These are phyloP conservation scores for Polygonum aviculare DNA, from an alignment of 148 eudicot species.

Conservation along the genomic window DNA sequence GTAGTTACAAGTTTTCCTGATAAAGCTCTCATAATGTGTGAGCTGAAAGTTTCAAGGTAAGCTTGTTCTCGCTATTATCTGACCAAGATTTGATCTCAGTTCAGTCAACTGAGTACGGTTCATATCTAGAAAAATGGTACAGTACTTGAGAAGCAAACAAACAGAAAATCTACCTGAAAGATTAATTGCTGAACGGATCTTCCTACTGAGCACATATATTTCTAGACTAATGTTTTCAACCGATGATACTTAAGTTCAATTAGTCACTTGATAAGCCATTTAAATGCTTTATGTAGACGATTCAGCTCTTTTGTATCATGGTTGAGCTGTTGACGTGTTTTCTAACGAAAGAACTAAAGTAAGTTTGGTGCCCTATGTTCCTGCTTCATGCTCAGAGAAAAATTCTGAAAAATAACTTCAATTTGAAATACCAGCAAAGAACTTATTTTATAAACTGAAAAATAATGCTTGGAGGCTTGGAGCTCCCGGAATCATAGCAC, in stretches of 20 bases:
- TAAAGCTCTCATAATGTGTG: neutral
- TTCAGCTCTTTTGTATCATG: neutral
- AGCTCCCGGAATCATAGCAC: neutral
- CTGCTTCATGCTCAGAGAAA: neutral
- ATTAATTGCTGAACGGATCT: neutral
- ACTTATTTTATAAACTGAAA: neutral
- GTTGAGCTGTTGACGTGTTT: neutral
- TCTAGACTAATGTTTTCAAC: neutral
- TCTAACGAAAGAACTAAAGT: neutral
- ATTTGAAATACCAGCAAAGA: neutral
- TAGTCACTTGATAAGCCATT: neutral
- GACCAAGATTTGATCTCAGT: neutral
- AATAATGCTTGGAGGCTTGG: neutral
- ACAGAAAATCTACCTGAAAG: neutral
- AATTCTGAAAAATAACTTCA: neutral
- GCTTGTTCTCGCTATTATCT: neutral
- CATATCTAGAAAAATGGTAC: neutral
- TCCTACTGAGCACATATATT: neutral
- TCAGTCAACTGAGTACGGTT: neutral
- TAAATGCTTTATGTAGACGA: neutral
- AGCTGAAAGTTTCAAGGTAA: neutral
- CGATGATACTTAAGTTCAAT: neutral
- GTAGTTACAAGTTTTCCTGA: neutral
- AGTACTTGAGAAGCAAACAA: neutral
- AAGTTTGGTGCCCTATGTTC: neutral